phyloP scores from a whole-genome alignment of 441 rosid genomes.

The Raphanus hybrid region DNA sequence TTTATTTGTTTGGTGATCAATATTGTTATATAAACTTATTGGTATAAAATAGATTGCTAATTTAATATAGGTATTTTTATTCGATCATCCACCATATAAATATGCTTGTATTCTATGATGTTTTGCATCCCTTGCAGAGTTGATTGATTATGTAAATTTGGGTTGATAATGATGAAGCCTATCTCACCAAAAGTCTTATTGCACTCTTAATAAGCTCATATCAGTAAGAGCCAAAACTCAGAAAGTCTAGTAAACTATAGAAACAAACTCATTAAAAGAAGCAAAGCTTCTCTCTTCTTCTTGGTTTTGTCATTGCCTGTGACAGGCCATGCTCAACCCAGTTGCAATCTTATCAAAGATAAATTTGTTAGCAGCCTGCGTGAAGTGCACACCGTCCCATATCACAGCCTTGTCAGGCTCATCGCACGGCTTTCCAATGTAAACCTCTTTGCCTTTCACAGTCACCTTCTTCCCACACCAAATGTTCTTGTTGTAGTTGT shows the following conservation, averaged over 20 bases:
- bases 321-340: conserved; percentile 57
- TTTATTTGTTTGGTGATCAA: no score
- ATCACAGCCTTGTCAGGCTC: conserved; percentile 56
- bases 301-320: conserved; percentile 30
- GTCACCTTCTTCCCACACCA: conserved; percentile 62
- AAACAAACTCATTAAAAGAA: conserved; percentile 20
- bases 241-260: not conserved
- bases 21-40: no score
- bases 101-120: not conserved
- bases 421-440: conserved; percentile 60
- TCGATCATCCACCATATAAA: not conserved
- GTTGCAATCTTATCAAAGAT: conserved; percentile 54
- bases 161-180: conserved; percentile 26
- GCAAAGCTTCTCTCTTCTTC: not conserved
- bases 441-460: conserved; percentile 52
- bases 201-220: not conserved
- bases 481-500: conserved; percentile 56
- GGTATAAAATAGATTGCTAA: no score
- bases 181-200: conserved; percentile 27
- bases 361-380: conserved; percentile 71
- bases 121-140: conserved; percentile 5
- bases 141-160: conserved; percentile 15
- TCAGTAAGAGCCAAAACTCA: not conserved
- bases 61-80: no score
- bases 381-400: conserved; percentile 91